phyloP scores from a whole-genome alignment of 2,329 filamentous ascomycete species.

The Akanthomyces dipterigenus region DNA sequence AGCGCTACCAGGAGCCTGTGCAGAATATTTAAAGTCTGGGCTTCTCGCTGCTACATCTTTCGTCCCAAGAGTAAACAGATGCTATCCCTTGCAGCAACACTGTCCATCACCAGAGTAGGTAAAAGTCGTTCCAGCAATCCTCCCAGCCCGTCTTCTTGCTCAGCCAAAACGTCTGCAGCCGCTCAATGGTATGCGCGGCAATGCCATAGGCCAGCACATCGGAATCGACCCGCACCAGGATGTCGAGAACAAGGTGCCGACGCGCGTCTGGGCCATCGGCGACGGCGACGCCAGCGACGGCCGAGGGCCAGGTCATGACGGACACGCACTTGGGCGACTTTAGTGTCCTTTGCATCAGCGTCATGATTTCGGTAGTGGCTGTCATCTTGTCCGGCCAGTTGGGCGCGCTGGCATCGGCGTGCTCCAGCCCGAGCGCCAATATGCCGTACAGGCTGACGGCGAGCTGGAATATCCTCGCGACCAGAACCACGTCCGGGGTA shows the following conservation, averaged over 20 bases:
- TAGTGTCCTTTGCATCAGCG: background rate
- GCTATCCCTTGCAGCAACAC: background rate
- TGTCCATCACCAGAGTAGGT: background rate
- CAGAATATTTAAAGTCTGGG: background rate
- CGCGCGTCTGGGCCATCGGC: background rate
- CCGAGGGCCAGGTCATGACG: constrained; percentile 4
- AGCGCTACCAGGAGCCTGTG: background rate
- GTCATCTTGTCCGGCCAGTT: background rate
- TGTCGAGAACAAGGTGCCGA: background rate
- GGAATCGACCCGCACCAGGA: background rate
- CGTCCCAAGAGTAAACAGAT: background rate
- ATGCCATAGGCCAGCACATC: constrained; percentile 5
- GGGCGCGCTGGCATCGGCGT: background rate
- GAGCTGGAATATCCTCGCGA: constrained; percentile 6
- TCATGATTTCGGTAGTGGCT: background rate
- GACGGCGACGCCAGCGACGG: background rate
- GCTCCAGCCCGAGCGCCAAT: background rate
- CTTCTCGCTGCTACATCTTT: background rate
- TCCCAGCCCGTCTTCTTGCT: constrained; percentile 4
- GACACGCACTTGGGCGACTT: background rate
- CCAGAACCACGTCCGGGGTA: constrained; percentile 1
- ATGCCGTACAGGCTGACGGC: constrained; percentile 6
- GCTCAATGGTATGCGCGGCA: background rate
- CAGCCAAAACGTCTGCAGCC: background rate
- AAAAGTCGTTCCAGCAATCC: constrained; percentile 8